phyloP scores from a whole-genome alignment of 1,139 yeast species.

The Pneumocystis oryctolagi region DNA sequence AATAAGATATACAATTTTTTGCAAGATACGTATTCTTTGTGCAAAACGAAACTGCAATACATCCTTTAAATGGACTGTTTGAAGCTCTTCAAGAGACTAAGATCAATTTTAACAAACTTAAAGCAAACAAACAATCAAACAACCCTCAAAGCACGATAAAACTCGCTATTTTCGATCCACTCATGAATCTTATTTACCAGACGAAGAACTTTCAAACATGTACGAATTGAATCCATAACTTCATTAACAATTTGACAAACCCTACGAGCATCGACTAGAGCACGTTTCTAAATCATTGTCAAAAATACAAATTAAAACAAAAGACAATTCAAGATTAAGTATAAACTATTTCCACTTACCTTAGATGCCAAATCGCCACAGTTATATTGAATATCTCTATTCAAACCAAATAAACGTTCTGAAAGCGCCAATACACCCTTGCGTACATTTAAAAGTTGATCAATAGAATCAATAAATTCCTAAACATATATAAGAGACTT shows the following conservation, averaged over 20 bases:
- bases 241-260: slow-evolving; percentile 23
- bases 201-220: slow-evolving; percentile 71
- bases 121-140: not conserved
- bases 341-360: not conserved
- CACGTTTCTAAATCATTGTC: slow-evolving; percentile 16
- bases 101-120: not conserved
- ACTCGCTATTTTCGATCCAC: slow-evolving; percentile 55
- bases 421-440: slow-evolving; percentile 40
- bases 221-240: slow-evolving; percentile 26
- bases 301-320: not conserved
- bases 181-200: slow-evolving; percentile 77
- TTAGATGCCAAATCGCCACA: slow-evolving; percentile 37
- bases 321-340: not conserved
- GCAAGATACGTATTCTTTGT: slow-evolving; percentile 20
- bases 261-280: slow-evolving; percentile 20
- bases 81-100: slow-evolving; percentile 52
- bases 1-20: not conserved
- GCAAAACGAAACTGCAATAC: slow-evolving; percentile 67
- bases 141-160: slow-evolving; percentile 56
- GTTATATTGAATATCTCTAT: slow-evolving; percentile 41
- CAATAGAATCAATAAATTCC: slow-evolving; percentile 35
- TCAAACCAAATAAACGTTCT: slow-evolving; percentile 37
- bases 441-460: slow-evolving; percentile 43
- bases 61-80: slow-evolving; percentile 49
- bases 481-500: slow-evolving; percentile 1